phyloP scores from a whole-genome alignment of 768 basidiomycete species.

The Lactifluus volemus region DNA sequence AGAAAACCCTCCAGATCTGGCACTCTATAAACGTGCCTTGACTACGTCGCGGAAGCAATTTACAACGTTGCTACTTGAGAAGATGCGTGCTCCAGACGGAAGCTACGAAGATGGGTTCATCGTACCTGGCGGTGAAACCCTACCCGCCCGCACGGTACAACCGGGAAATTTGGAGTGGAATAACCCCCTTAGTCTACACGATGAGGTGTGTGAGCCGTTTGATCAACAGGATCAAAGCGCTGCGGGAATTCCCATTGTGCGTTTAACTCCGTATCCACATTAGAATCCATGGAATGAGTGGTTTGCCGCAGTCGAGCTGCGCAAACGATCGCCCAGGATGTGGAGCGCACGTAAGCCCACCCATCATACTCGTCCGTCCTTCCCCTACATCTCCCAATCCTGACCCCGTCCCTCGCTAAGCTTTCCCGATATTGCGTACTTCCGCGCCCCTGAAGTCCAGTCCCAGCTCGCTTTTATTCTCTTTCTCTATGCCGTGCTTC shows the following conservation, averaged over 20 bases:
- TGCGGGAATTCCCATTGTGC: not conserved
- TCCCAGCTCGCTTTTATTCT: slow-evolving; percentile 76
- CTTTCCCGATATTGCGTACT: slow-evolving; percentile 95
- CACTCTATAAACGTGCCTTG: slow-evolving; percentile 27
- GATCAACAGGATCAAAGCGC: not conserved
- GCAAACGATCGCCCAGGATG: slow-evolving; percentile 91
- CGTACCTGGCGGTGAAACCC: slow-evolving; percentile 40
- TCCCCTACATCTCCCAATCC: not conserved
- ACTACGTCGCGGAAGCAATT: slow-evolving; percentile 48
- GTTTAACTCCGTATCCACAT: not conserved
- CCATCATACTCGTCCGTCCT: not conserved
- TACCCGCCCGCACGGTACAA: slow-evolving; percentile 23
- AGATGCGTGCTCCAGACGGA: slow-evolving; percentile 81
- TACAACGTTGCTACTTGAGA: slow-evolving; percentile 48
- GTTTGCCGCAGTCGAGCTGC: slow-evolving; percentile 83
- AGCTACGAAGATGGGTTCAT: slow-evolving; percentile 64
- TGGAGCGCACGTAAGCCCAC: slow-evolving; percentile 81
- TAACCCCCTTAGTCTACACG: slow-evolving; percentile 75
- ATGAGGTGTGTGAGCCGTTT: slow-evolving; percentile 39
- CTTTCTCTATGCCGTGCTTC: slow-evolving; percentile 71
- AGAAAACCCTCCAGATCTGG: slow-evolving; percentile 26
- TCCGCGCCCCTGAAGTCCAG: slow-evolving; percentile 68
- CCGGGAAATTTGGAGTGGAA: slow-evolving; percentile 52
- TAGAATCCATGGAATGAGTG: slow-evolving; percentile 95
- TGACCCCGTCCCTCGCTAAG: slow-evolving; percentile 31